phyloP scores from a whole-genome alignment of 331 rosid species.

The Rhamnella rubrinervis region DNA sequence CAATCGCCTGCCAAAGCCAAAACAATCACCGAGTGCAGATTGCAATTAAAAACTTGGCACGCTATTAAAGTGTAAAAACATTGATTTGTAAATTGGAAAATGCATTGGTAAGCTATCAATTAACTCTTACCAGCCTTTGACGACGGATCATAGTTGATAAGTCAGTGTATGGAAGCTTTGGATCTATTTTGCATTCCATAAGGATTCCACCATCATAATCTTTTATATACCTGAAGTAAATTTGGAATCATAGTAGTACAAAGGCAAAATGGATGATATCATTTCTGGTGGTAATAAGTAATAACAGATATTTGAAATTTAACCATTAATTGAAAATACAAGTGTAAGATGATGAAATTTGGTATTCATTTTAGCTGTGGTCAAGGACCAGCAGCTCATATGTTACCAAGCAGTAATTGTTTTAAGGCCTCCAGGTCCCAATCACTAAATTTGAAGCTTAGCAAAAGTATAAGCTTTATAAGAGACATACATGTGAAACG shows the following conservation, averaged over 20 bases:
- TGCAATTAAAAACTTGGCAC: background rate
- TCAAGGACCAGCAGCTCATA: background rate
- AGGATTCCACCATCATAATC: conserved; percentile 97
- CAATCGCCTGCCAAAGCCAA: conserved; percentile 71
- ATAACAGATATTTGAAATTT: too few species aligned
- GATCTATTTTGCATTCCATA: conserved; percentile 98
- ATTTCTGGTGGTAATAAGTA: background rate
- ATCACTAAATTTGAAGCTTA: background rate
- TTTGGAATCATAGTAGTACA: background rate
- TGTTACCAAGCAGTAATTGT: background rate
- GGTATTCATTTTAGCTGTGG: background rate
- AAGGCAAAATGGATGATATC: background rate
- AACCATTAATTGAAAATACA: too few species aligned
- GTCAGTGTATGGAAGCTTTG: conserved; percentile 88
- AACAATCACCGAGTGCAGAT: conserved; percentile 11
- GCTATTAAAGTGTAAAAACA: background rate
- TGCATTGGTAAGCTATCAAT: conserved; percentile 14
- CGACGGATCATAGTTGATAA: conserved; percentile 91
- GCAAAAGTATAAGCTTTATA: background rate
- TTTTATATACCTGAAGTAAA: conserved; percentile 77
- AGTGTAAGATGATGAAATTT: too few species aligned
- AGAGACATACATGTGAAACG: conserved; percentile 19
- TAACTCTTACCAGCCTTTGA: conserved; percentile 75
- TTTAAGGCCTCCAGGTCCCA: background rate
- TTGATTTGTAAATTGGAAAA: background rate